Percentiles rank a stretch among this genome's conserved stretches.
Evolutionary conservation across 352 stramenopile genomes (phyloP).

Genomic region (Pythium myriotylum): DNA sequence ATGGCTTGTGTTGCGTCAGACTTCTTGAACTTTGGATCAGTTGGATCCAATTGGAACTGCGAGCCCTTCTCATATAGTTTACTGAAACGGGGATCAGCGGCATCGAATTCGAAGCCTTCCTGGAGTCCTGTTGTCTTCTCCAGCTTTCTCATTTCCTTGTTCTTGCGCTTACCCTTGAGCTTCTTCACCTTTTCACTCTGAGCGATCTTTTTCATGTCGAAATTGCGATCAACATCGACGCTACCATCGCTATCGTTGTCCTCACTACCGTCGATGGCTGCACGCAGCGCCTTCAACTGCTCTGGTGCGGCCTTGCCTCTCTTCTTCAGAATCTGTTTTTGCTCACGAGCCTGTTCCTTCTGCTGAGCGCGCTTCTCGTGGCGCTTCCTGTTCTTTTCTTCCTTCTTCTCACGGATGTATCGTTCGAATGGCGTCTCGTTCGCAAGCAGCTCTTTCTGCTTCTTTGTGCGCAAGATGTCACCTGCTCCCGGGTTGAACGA

Average conservation of each 20-base stretch:
- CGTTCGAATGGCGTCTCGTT: conserved; percentile 86
- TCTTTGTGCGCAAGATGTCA: conserved; percentile 76
- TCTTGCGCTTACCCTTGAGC: conserved; percentile 79
- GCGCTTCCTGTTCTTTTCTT: conserved; percentile 83
- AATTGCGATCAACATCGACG: conserved; percentile 65
- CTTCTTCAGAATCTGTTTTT: conserved; percentile 70
- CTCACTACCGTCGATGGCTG: conserved; percentile 52
- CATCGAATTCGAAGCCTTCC: conserved; percentile 78
- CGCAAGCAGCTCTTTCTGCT: conserved; percentile 71
- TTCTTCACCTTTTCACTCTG: conserved; percentile 72
- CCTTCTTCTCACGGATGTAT: conserved; percentile 85
- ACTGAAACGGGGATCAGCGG: conserved; percentile 70
- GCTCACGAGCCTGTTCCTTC: conserved; percentile 65
- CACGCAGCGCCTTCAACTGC: conserved; percentile 58
- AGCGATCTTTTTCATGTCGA: conserved; percentile 86
- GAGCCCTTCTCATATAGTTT: conserved; percentile 77
- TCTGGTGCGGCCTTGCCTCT: conserved; percentile 46
- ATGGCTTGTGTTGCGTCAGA: conserved; percentile 79
- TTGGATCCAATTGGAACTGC: conserved; percentile 83
- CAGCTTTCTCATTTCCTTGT: conserved; percentile 79
- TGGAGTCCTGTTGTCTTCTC: conserved; percentile 64
- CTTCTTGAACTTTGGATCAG: conserved; percentile 84
- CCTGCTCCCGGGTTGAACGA: conserved; percentile 71
- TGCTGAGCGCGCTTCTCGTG: conserved; percentile 71
- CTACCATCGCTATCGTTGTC: conserved; percentile 37